These are phyloP conservation scores for Luzula sylvatica DNA, from an alignment of 176 grass and related monocot genomes.

Conservation along the genomic window DNA sequence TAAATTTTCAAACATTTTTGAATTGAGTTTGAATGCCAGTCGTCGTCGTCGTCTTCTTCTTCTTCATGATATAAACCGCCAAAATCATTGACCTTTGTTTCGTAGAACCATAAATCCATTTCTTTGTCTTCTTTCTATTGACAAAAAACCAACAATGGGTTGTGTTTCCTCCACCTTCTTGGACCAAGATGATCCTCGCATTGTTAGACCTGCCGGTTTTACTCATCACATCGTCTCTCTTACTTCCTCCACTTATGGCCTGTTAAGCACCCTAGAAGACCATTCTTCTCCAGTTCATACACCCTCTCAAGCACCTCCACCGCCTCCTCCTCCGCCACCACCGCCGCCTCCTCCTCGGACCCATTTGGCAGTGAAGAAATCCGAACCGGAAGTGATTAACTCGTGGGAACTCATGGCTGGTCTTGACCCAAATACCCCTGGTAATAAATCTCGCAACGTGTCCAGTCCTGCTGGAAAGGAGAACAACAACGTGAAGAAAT, in stretches of 20 bases:
- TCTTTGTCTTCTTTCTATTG: background rate
- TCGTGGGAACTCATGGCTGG: conserved; percentile 74
- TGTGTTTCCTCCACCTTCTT: conserved; percentile 46
- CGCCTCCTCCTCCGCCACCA: conserved; percentile 1
- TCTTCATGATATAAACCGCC: conserved; percentile 14
- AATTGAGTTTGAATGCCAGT: background rate
- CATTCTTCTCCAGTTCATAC: background rate
- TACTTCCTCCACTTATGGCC: conserved; percentile 73
- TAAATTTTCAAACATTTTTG: conserved; percentile 22
- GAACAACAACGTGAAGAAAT: background rate
- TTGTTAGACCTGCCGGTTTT: conserved; percentile 24
- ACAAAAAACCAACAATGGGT: conserved; percentile 25
- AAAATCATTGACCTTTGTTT: conserved; percentile 10
- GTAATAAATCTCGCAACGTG: background rate
- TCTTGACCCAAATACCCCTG: conserved; percentile 40
- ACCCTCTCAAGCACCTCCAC: background rate
- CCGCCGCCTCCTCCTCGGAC: background rate
- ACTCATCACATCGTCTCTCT: conserved; percentile 66
- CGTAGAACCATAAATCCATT: background rate
- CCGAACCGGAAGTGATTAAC: conserved; percentile 46
- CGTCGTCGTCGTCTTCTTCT: background rate
- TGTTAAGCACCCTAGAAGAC: conserved; percentile 29
- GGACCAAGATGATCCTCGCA: conserved; percentile 32
- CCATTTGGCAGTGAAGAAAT: background rate
- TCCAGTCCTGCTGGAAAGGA: background rate